Evolutionary conservation across 768 basidiomycete genomes (phyloP).

Genomic region (Pleurotus platypus): DNA sequence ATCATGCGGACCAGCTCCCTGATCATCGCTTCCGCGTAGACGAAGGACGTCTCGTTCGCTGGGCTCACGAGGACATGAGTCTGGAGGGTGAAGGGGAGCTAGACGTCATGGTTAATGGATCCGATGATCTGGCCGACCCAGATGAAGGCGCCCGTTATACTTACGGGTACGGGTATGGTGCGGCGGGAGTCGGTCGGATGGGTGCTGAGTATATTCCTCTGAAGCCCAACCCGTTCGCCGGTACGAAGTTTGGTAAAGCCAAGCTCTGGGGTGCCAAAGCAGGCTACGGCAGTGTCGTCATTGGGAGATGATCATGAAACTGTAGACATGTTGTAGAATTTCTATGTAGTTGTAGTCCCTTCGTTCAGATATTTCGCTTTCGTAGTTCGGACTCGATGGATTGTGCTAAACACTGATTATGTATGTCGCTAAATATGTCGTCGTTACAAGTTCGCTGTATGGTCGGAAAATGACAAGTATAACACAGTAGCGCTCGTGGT

Average conservation of each 20-base stretch:
- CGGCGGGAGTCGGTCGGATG: slow-evolving; percentile 2
- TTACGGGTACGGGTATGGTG: slow-evolving; percentile 4
- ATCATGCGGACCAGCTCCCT: background rate
- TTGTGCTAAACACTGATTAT: no score
- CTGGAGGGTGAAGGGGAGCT: slow-evolving; percentile 4
- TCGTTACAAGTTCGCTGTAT: no score
- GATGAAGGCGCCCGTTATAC: background rate
- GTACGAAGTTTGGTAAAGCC: background rate
- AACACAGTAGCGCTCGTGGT: background rate
- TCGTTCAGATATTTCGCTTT: no score
- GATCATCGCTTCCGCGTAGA: slow-evolving; percentile 4
- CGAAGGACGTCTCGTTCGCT: slow-evolving; percentile 2
- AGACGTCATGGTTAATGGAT: slow-evolving; percentile 5
- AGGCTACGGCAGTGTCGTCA: slow-evolving; percentile 6
- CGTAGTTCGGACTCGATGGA: no score
- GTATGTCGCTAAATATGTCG: no score
- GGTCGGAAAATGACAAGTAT: no score
- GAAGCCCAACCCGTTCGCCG: slow-evolving; percentile 6
- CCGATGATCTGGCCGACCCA: background rate
- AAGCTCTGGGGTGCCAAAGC: background rate
- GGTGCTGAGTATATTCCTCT: slow-evolving; percentile 8
- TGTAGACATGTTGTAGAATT: background rate
- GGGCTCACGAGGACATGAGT: slow-evolving; percentile 6
- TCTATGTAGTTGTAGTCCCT: background rate
- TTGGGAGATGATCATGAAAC: background rate